Percentiles rank a stretch among this genome's conserved stretches.
These are phyloP conservation scores for Leishmania mexicana DNA, from an alignment of 208 protist genomes.

Conservation along the genomic window DNA sequence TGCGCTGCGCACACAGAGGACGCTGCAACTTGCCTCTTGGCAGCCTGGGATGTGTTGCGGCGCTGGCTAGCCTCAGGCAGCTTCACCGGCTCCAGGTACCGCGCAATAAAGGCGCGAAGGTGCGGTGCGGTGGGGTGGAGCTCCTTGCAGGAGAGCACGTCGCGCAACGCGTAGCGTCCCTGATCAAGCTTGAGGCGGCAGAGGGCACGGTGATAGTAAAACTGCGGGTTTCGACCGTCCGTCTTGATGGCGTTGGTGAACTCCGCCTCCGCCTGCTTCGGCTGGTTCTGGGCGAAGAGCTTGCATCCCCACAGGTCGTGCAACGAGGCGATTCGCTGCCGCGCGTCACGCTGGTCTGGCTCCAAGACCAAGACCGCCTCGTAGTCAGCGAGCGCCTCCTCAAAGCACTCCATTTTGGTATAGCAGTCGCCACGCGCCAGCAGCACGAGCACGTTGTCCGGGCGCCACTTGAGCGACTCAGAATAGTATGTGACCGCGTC, in stretches of 20 bases:
- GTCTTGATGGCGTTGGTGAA: conserved; percentile 88
- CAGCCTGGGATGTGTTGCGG: not conserved
- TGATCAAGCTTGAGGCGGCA: conserved; percentile 84
- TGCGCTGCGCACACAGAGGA: not conserved
- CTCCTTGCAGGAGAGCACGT: conserved; percentile 85
- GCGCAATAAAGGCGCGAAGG: conserved; percentile 77
- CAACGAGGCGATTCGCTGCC: conserved; percentile 68
- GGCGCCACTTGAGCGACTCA: conserved; percentile 86
- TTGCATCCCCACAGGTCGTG: conserved; percentile 85
- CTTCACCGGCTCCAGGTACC: conserved; percentile 55
- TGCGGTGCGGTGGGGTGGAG: conserved; percentile 61
- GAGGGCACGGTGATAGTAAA: conserved; percentile 84
- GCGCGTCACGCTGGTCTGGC: conserved; percentile 54
- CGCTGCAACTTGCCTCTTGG: not conserved
- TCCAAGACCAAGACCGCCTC: conserved; percentile 57
- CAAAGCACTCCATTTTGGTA: conserved; percentile 77
- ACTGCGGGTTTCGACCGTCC: conserved; percentile 65
- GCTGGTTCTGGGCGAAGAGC: conserved; percentile 51
- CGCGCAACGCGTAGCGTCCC: conserved; percentile 76
- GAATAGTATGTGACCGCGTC: conserved; percentile 86
- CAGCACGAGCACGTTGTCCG: conserved; percentile 82
- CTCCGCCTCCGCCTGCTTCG: conserved; percentile 71
- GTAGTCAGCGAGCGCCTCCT: conserved; percentile 79
- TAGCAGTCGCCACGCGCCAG: conserved; percentile 89
- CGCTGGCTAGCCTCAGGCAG: not conserved